Conservation (phyloP, 2,329 filamentous ascomycete species). For the Alternaria panax region DNA sequence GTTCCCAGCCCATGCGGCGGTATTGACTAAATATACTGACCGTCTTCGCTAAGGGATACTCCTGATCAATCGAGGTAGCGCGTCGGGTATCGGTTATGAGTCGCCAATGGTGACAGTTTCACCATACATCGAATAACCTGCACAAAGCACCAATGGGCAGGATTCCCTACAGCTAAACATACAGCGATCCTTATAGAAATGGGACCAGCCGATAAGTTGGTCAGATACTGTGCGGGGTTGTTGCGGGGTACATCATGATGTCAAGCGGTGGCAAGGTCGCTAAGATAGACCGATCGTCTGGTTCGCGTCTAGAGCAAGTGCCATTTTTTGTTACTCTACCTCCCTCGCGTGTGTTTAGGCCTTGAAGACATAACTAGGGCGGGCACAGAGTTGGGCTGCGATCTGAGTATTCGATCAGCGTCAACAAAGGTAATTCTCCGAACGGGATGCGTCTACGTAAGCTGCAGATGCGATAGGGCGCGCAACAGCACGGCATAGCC, state of each 20-base stretch:
- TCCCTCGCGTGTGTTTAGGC: background rate
- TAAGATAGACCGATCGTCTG: background rate
- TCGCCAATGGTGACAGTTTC: background rate
- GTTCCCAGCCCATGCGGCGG: background rate
- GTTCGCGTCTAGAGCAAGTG: background rate
- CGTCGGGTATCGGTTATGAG: background rate
- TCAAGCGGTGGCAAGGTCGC: background rate
- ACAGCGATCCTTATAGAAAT: background rate
- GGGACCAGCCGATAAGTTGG: background rate
- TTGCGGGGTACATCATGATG: background rate
- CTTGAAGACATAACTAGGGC: background rate
- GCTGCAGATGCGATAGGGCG: background rate
- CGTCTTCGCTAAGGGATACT: background rate
- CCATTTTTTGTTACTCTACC: background rate
- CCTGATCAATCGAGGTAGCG: background rate
- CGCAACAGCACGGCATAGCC: background rate
- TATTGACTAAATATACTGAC: background rate
- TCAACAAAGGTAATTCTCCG: too few relatives aligned
- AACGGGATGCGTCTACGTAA: background rate
- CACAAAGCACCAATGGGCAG: background rate
- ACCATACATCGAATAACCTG: background rate
- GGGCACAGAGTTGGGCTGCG: background rate
- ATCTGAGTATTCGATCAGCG: background rate
- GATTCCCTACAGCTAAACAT: background rate
- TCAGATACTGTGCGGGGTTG: slow-evolving; percentile 1